A percentile compares a stretch with the other conserved stretches of the same genome.
These are phyloP conservation scores for Berkeleyomyces basicola DNA, from an alignment of 2,329 filamentous ascomycete genomes.

Conservation along the genomic window DNA sequence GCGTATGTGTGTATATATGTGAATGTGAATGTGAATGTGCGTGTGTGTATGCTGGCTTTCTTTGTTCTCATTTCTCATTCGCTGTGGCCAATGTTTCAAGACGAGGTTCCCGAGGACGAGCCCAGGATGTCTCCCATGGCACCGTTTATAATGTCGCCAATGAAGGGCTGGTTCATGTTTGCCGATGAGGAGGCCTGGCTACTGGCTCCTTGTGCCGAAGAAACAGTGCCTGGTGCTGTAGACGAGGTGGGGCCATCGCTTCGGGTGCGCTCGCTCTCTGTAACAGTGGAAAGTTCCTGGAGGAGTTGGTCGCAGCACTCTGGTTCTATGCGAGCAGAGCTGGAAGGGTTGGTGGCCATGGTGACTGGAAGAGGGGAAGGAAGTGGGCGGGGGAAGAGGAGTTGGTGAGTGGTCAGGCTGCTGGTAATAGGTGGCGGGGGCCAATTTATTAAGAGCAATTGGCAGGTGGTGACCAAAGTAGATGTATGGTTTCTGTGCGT, in stretches of 20 bases:
- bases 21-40: too few species aligned
- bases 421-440: not conserved
- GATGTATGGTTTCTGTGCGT: not conserved
- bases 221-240: not conserved
- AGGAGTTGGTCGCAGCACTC: constrained; percentile 12
- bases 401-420: not conserved
- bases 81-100: not conserved
- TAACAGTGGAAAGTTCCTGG: constrained; percentile 9
- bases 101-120: not conserved
- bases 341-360: constrained; percentile 5
- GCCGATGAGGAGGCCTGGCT: not conserved
- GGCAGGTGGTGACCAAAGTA: not conserved
- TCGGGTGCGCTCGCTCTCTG: constrained; percentile 7
- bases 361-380: not conserved
- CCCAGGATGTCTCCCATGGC: constrained; percentile 9
- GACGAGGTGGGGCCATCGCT: not conserved
- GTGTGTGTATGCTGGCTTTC: too few species aligned
- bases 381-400: not conserved
- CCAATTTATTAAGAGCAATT: not conserved
- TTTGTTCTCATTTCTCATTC: too few species aligned
- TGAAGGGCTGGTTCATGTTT: constrained; percentile 12
- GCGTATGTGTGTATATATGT: too few species aligned
- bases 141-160: constrained; percentile 10
- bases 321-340: constrained; percentile 7
- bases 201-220: not conserved